A percentile compares a stretch with the other conserved stretches of the same genome.
Evolutionary conservation across 164 flowering plant genomes (phyloP).

Genomic region (Buxus sempervirens): DNA sequence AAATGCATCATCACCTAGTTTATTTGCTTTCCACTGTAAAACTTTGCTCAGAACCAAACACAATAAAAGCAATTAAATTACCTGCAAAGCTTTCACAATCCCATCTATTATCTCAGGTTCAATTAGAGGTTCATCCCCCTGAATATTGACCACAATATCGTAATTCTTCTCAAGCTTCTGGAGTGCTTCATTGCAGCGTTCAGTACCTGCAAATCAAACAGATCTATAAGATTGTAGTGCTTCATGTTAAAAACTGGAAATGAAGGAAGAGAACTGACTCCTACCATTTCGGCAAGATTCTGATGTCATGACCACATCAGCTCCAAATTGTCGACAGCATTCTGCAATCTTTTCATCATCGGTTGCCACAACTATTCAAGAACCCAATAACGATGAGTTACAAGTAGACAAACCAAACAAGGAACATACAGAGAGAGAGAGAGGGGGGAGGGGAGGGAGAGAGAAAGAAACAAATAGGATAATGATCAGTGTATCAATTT

Average conservation of each 20-base stretch:
- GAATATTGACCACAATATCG: constrained; percentile 95
- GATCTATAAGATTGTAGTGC: not conserved
- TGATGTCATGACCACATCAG: constrained; percentile 94
- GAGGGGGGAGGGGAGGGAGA: not conserved
- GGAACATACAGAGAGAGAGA: not conserved
- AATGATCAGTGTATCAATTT: not conserved
- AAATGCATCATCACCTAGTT: too few species aligned
- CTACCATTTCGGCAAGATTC: constrained; percentile 88
- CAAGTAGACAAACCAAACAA: constrained; percentile 4
- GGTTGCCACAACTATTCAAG: constrained; percentile 79
- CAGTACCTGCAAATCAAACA: constrained; percentile 53
- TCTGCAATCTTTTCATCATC: constrained; percentile 92
- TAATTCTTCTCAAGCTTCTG: constrained; percentile 74
- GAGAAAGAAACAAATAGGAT: constrained; percentile 1
- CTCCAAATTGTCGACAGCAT: constrained; percentile 90
- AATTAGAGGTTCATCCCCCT: constrained; percentile 96
- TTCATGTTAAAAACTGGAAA: constrained; percentile 1
- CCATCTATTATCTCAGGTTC: constrained; percentile 98
- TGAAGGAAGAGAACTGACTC: not conserved
- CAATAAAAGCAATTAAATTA: constrained; percentile 13
- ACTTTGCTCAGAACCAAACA: not conserved
- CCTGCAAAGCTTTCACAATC: constrained; percentile 89
- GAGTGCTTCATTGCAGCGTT: constrained; percentile 92
- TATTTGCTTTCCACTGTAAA: not conserved
- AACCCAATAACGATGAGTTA: not conserved